Evolutionary conservation across 805 yeast genomes (phyloP).

Genomic region (Torulaspora quercuum): DNA sequence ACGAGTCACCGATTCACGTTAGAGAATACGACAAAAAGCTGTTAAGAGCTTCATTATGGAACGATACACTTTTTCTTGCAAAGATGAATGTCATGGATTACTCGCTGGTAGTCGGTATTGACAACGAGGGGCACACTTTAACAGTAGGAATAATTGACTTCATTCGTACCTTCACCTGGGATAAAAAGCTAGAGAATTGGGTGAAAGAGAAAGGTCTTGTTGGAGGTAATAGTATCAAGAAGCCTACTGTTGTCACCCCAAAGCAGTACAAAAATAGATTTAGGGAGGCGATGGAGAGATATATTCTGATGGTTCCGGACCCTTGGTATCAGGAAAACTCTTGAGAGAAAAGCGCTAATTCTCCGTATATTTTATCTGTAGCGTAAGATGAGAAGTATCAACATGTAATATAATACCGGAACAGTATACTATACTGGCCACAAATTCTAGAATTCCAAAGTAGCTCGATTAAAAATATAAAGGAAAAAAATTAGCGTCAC

Average conservation of each 20-base stretch:
- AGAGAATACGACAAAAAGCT: constrained; percentile 86
- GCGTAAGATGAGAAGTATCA: neutral
- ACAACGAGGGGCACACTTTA: constrained; percentile 58
- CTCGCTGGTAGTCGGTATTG: constrained; percentile 90
- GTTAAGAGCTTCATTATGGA: constrained; percentile 85
- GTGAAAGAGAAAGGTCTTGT: constrained; percentile 93
- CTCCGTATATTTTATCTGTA: neutral
- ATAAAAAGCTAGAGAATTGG: constrained; percentile 96
- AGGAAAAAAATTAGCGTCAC: constrained; percentile 70
- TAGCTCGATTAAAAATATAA: too few relatives aligned
- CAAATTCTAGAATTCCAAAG: too few relatives aligned
- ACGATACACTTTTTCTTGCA: constrained; percentile 88
- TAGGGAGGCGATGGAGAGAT: constrained; percentile 96
- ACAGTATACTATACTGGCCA: too few relatives aligned
- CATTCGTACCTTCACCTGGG: constrained; percentile 97
- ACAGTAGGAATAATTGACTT: constrained; percentile 94
- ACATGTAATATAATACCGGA: too few relatives aligned
- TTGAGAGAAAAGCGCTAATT: neutral
- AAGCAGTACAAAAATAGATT: constrained; percentile 91
- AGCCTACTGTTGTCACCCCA: constrained; percentile 96
- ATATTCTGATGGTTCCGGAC: constrained; percentile 92
- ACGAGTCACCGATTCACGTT: constrained; percentile 92
- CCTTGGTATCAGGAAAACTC: constrained; percentile 42
- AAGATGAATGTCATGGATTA: constrained; percentile 99
- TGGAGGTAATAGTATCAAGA: constrained; percentile 74